Evolutionary conservation across 208 protist species (phyloP), one percentile per base, ranked within the genome.

Genomic region (Vickermania spadyakhi): DNA sequence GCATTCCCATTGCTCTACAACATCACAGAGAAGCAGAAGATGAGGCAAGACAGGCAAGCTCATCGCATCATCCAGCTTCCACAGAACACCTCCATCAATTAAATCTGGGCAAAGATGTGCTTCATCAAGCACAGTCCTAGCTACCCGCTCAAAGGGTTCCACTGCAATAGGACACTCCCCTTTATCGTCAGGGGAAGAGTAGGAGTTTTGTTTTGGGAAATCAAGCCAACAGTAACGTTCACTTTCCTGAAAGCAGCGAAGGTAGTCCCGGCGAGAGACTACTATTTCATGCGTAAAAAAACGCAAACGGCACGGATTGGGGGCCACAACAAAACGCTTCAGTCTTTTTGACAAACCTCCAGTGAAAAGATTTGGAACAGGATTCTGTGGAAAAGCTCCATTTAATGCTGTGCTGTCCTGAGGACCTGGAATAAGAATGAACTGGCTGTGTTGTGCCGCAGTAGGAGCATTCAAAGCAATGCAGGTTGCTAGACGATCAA

Each of bases 1-100:
- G 58, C 85, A 91, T 61, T 95, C 83, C 89, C 89, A 95, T 61
- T 89, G 85, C 65, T 91, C 81, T 28, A 85, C 92, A 28, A 76
- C 79, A 68, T 95, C 89, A 63, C 89, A 95, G 23, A 95, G 52
- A n/a, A 95, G 62, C 55, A 95, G 74, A 30, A 81, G 81, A 70
- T 95, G 85, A 25, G 89, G 89, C 49, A 91, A 70, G 7, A 78
- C 56, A 3, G 81, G 72, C 14, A 95, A 64, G 52, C 77, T 70
- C 42, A 95, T 72, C n/a, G 81, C 74, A 58, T 83, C 61, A 50
- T 95, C 89, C 53, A 75, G 60, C 53, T 73, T 79, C 86, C 89
- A 95, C 36, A 91, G 65, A 59, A 93, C 72, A 7, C 64, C 56
- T 14, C 72, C 79, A 21, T 66, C 72, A 28, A 45, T 18, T 45